phyloP scores from a whole-genome alignment of 73 alveolate genomes.

The Halteria grandinella region DNA sequence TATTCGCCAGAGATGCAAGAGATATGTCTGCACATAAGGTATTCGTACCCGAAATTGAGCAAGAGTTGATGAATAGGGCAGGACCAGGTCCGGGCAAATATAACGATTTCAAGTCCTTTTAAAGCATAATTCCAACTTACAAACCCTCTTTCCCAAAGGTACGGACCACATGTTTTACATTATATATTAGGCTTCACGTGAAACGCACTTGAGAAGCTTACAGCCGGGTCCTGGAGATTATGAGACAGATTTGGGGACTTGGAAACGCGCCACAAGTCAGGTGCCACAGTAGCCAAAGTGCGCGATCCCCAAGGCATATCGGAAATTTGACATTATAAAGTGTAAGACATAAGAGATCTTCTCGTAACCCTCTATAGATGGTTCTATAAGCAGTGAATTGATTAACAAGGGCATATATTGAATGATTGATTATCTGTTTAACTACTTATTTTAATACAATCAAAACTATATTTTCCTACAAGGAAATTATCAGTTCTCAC shows the following conservation, averaged over 20 bases:
- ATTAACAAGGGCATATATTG: constrained; percentile 11
- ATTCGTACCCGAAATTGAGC: not conserved
- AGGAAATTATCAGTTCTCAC: not conserved
- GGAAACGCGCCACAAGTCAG: not conserved
- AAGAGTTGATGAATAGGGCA: constrained; percentile 15
- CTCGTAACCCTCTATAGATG: not conserved
- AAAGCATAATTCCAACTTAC: not conserved
- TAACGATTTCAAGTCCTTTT: not conserved
- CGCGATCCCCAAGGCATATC: constrained; percentile 25
- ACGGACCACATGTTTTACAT: not conserved
- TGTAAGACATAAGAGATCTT: not conserved
- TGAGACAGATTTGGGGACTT: not conserved
- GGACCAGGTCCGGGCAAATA: constrained; percentile 36
- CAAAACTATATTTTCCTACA: not conserved
- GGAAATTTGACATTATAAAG: constrained; percentile 15
- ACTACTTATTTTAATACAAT: not conserved
- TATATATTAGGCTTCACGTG: constrained; percentile 10
- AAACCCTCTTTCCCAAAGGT: constrained; percentile 2
- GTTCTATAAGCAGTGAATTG: not conserved
- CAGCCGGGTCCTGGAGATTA: constrained; percentile 30
- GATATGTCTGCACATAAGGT: constrained; percentile 25
- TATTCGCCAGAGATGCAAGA: constrained; percentile 17
- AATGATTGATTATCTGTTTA: not conserved
- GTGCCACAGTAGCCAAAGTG: constrained; percentile 10
- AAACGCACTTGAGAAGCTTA: not conserved